Conservation (phyloP, 768 basidiomycete genomes). For the Ramaria rubella region DNA sequence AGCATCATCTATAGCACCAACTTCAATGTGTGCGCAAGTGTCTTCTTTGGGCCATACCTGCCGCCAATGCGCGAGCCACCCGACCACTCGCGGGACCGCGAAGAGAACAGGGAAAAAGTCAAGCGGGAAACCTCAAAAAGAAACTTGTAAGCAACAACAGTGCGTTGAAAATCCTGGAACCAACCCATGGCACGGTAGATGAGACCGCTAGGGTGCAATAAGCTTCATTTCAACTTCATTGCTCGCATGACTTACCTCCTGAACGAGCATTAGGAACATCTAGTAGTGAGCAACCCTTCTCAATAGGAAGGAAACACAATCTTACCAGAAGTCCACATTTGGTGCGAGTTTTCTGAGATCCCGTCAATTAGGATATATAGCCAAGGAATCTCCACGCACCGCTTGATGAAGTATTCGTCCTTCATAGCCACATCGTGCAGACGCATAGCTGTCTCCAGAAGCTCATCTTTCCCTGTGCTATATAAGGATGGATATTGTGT, state of each 20-base stretch:
- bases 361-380: neutral
- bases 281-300: constrained; percentile 1
- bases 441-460: constrained; percentile 85
- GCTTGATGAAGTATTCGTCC: constrained; percentile 81
- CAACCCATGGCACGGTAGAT: constrained; percentile 91
- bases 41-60: constrained; percentile 43
- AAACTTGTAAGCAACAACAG: neutral
- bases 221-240: constrained; percentile 3
- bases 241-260: constrained; percentile 42
- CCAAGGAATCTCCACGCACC: constrained; percentile 22
- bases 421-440: constrained; percentile 84
- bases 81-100: constrained; percentile 86
- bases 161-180: constrained; percentile 14
- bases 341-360: constrained; percentile 53
- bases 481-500: neutral
- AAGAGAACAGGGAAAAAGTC: constrained; percentile 95
- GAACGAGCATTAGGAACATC: constrained; percentile 15
- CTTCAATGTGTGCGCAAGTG: neutral
- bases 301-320: constrained; percentile 10
- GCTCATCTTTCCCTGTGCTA: constrained; percentile 79
- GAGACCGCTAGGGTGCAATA: constrained; percentile 48
- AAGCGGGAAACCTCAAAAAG: constrained; percentile 79
- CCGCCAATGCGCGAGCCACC: constrained; percentile 91
- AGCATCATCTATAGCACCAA: constrained; percentile 78
- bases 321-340: constrained; percentile 88